Evolutionary conservation across 768 basidiomycete species (phyloP), one percentile per base, ranked within the genome.

Genomic region (Boletus coccyginus): DNA sequence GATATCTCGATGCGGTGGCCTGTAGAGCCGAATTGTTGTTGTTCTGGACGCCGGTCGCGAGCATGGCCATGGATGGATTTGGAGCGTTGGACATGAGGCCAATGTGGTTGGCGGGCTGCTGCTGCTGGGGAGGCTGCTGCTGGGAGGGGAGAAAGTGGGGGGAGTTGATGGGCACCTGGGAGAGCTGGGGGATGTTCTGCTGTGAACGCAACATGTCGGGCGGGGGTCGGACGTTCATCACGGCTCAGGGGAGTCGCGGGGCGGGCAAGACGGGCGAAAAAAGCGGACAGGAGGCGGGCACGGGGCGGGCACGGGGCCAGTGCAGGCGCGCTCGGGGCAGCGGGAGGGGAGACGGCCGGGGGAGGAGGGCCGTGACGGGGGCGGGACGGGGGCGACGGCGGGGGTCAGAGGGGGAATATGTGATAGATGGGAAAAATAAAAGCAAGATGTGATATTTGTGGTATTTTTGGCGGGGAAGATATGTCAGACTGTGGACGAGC

Each of bases 141-240:
- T 78, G 76, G 52, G 75, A 75, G 49, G 70, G 53, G 36, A 67
- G 64, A 61, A 79, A 75, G 41, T 72, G 77, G 31, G 64, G 61
- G 45, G 73, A 47, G 10, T 62, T 62, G 14, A 70, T 60, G 71
- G 82, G 76, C 50, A 66, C 65, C 44, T 70, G 71, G 46, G 72
- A 55, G 58, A 78, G 71, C 66, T 76, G 76, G 42, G 71, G 62
- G 59, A 79, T 73, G 65, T 70, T 70, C 68, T 73, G 74, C 56
- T 73, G 70, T 11, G 57, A 63, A 60, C 80, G 78, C 50, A 83
- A 61, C 73, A 83, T 74, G 61, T 83, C 78, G 59, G 63, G 53
- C 52, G 62, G 61, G 38, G 67, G 69, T 52, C 77, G 81, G 62
- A 72, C 67, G 77, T 82, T 85, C 82, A 85, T 85, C 45, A 29